phyloP scores from a whole-genome alignment of 495 filamentous ascomycete genomes.

The Aspergillus haitiensis region DNA sequence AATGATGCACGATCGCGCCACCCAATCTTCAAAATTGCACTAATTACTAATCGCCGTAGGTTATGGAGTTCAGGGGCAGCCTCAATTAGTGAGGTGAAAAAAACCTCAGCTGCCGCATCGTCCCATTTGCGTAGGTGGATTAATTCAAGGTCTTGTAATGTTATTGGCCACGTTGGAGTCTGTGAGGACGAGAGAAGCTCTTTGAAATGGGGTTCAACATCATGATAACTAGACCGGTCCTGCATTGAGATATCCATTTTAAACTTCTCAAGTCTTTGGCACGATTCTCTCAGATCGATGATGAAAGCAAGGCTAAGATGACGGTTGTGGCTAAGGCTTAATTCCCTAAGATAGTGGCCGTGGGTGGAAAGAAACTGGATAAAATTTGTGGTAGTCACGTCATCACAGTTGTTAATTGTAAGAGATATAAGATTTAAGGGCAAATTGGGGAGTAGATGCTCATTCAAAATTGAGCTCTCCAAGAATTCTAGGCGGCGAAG shows the following conservation, averaged over 20 bases:
- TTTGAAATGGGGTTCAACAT: constrained; percentile 70
- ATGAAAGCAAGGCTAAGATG: constrained; percentile 73
- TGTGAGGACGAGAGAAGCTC: constrained; percentile 58
- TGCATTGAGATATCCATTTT: constrained; percentile 72
- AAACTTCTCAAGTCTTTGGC: constrained; percentile 66
- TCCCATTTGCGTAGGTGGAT: constrained; percentile 72
- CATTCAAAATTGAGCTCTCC: constrained; percentile 63
- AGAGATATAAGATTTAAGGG: constrained; percentile 63
- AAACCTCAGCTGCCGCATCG: constrained; percentile 60
- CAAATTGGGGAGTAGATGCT: constrained; percentile 57
- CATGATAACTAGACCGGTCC: constrained; percentile 57
- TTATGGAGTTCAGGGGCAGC: constrained; percentile 60
- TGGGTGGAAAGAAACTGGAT: constrained; percentile 58
- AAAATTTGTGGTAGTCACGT: constrained; percentile 60
- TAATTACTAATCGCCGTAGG: constrained; percentile 66
- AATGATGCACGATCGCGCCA: constrained; percentile 78
- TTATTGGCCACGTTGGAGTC: constrained; percentile 72
- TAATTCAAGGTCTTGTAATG: constrained; percentile 68
- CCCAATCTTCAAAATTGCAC: constrained; percentile 68
- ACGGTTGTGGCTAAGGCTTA: constrained; percentile 74
- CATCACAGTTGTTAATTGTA: constrained; percentile 72
- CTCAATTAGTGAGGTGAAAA: constrained; percentile 74
- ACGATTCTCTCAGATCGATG: constrained; percentile 56
- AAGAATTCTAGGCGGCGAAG: constrained; percentile 66
- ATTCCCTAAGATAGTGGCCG: constrained; percentile 59